Percentiles rank a stretch among this genome's conserved stretches.
Evolutionary conservation across 148 eudicot genomes (phyloP).

Genomic region (Camellia sinensis): DNA sequence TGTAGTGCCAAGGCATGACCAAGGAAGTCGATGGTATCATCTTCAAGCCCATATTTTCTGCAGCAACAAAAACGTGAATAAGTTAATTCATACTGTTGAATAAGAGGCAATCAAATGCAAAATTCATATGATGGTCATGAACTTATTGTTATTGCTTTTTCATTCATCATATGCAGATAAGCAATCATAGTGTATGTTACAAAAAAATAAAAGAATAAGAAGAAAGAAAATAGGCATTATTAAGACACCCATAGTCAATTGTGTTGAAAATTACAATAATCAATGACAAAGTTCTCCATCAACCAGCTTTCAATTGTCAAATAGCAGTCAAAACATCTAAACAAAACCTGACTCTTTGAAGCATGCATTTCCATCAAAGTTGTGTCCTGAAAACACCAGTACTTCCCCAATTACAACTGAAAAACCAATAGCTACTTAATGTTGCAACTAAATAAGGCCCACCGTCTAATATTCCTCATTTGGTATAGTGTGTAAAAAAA

Average conservation of each 20-base stretch:
- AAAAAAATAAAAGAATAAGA: neutral
- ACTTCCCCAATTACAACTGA: neutral
- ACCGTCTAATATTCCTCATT: neutral
- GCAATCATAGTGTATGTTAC: neutral
- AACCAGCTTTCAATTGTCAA: neutral
- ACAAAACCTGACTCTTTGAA: neutral
- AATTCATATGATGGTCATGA: neutral
- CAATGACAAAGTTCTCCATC: neutral
- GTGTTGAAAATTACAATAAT: neutral
- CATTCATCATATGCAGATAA: neutral
- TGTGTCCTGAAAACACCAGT: neutral
- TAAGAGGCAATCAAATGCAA: neutral
- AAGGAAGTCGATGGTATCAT: slow-evolving; percentile 75
- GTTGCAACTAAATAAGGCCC: neutral
- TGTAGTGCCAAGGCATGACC: slow-evolving; percentile 85
- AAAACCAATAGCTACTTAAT: neutral
- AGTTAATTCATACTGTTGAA: no score
- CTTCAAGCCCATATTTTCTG: slow-evolving; percentile 81
- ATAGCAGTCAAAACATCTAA: neutral
- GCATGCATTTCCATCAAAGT: neutral
- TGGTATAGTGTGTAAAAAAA: neutral
- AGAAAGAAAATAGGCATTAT: neutral
- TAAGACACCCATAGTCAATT: neutral
- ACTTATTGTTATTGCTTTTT: neutral
- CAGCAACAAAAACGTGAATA: neutral